Percentiles rank a stretch among this genome's conserved stretches.
phyloP scores from a whole-genome alignment of 305 asterid species.

The Rubia peregrina region DNA sequence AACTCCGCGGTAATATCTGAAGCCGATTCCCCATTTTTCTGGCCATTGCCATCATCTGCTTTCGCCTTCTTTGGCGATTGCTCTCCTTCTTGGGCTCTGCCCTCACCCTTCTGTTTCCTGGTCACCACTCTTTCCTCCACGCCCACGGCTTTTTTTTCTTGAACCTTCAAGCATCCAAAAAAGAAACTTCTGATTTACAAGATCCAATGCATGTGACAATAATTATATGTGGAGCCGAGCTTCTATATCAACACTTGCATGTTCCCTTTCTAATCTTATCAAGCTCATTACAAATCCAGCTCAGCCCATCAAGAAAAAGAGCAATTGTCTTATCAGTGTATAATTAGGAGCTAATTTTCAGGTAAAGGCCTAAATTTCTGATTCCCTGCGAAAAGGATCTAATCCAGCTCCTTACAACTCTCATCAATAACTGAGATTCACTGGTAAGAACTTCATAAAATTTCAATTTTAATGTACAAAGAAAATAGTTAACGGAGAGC shows the following conservation, averaged over 20 bases:
- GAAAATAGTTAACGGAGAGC: not conserved
- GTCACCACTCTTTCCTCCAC: constrained; percentile 57
- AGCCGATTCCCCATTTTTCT: constrained; percentile 25
- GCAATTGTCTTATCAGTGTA: not conserved
- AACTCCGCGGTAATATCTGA: constrained; percentile 46
- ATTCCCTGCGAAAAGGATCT: not conserved
- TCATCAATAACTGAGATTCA: not conserved
- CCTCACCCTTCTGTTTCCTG: constrained; percentile 73
- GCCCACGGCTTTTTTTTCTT: constrained; percentile 36
- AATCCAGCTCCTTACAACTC: not conserved
- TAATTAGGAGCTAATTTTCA: not conserved
- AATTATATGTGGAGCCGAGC: too few relatives aligned
- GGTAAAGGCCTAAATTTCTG: not conserved
- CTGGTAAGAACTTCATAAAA: not conserved
- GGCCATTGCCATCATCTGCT: constrained; percentile 12
- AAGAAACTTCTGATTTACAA: not conserved
- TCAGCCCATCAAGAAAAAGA: not conserved
- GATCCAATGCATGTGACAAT: too few relatives aligned
- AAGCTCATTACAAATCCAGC: not conserved
- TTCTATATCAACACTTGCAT: not conserved
- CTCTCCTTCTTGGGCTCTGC: constrained; percentile 24
- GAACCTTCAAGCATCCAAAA: constrained; percentile 26
- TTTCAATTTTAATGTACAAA: not conserved
- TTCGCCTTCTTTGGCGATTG: constrained; percentile 43
- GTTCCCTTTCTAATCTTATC: not conserved